phyloP scores from a whole-genome alignment of 306 rosid genomes.

The Clitoria ternatea region DNA sequence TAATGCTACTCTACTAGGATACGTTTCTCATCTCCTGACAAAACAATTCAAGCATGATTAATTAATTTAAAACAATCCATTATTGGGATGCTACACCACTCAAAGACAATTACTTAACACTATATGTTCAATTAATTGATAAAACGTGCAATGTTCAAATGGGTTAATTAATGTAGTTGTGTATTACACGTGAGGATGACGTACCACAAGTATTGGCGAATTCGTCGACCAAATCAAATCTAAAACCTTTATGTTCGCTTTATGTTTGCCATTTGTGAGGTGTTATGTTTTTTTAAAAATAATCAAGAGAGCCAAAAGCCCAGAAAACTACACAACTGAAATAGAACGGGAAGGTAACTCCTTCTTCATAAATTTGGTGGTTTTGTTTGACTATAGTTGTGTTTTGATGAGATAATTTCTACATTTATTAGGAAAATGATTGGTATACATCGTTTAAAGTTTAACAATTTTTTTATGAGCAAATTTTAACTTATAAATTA shows the following conservation, averaged over 20 bases:
- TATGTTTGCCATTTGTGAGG: neutral
- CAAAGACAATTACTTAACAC: too few species aligned
- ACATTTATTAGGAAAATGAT: too few species aligned
- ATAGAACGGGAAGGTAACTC: too few species aligned
- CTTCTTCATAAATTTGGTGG: too few species aligned
- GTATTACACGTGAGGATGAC: neutral
- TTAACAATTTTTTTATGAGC: too few species aligned
- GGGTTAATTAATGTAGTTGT: neutral
- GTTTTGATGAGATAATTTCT: too few species aligned
- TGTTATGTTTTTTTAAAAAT: too few species aligned
- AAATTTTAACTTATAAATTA: too few species aligned
- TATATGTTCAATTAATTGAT: neutral
- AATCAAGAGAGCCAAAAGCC: too few species aligned
- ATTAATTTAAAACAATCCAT: neutral
- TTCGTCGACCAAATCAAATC: neutral
- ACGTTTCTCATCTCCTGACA: neutral
- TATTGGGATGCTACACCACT: neutral
- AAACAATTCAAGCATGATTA: neutral
- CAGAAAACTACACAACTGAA: too few species aligned
- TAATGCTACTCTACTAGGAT: neutral
- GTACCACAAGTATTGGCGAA: neutral
- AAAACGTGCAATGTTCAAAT: neutral
- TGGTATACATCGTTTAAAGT: too few species aligned
- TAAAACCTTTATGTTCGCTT: neutral
- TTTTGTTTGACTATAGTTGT: neutral